These are phyloP conservation scores for Gaultheria prostrata DNA, from an alignment of 148 eudicot species.

Conservation along the genomic window DNA sequence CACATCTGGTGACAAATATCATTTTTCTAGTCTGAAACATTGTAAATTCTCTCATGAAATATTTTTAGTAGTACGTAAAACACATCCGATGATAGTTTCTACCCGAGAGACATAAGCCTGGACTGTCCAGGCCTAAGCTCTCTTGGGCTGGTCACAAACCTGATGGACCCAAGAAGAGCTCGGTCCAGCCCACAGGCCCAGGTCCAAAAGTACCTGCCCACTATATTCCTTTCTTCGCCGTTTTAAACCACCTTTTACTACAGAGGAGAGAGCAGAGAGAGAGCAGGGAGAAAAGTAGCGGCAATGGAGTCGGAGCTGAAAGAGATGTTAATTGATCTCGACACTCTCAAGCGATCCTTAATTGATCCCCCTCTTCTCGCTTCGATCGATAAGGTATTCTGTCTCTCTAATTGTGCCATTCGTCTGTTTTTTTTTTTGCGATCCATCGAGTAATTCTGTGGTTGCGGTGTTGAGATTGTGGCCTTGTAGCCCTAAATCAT, in stretches of 20 bases:
- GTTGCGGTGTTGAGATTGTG: not conserved
- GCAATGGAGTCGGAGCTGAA: slow-evolving; percentile 68
- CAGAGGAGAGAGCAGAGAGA: slow-evolving; percentile 13
- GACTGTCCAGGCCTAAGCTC: too few relatives aligned
- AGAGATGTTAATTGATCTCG: slow-evolving; percentile 45
- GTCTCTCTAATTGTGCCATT: not conserved
- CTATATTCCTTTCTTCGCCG: not conserved
- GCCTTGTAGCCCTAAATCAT: not conserved
- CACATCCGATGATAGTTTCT: not conserved
- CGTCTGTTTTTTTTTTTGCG: not conserved
- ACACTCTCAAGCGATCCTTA: slow-evolving; percentile 45
- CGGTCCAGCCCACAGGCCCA: not conserved
- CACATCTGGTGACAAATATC: too few relatives aligned
- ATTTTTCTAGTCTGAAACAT: too few relatives aligned
- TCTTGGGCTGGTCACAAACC: not conserved
- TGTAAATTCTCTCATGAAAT: too few relatives aligned
- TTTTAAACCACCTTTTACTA: not conserved
- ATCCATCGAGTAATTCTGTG: not conserved
- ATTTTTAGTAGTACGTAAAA: too few relatives aligned
- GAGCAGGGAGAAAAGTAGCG: not conserved
- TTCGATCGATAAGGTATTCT: slow-evolving; percentile 49
- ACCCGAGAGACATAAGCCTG: not conserved
- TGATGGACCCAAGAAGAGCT: not conserved
- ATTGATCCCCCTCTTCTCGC: slow-evolving; percentile 48
- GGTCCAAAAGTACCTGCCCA: not conserved